Percentiles rank a stretch among this genome's conserved stretches.
phyloP scores from a whole-genome alignment of 1,284 basidiomycete species.

The Moesziomyces aphidis region DNA sequence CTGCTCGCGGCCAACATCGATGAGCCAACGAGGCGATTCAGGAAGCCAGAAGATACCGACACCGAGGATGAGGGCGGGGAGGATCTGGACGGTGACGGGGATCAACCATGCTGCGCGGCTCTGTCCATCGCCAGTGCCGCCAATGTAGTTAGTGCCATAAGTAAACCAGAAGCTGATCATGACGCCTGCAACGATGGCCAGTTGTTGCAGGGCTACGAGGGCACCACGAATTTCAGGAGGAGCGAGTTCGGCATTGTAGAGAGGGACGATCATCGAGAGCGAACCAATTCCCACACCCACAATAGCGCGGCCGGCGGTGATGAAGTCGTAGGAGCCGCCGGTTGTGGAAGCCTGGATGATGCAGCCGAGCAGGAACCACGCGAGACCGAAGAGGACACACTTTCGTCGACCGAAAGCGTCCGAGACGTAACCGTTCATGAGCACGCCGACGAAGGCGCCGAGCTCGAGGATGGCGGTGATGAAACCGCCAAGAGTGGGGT shows the following conservation, averaged over 20 bases:
- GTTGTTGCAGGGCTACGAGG: conserved; percentile 80
- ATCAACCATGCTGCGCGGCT: conserved; percentile 81
- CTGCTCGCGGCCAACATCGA: conserved; percentile 79
- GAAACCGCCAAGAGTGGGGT: conserved; percentile 76
- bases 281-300: conserved; percentile 84
- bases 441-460: conserved; percentile 78
- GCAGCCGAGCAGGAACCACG: conserved; percentile 79
- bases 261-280: conserved; percentile 76
- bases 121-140: conserved; percentile 71
- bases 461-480: conserved; percentile 82
- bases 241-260: conserved; percentile 85
- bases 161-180: conserved; percentile 80
- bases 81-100: conserved; percentile 79
- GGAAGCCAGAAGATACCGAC: conserved; percentile 76
- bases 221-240: conserved; percentile 84
- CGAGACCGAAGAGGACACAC: conserved; percentile 77
- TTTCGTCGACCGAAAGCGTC: conserved; percentile 77
- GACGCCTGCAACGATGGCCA: conserved; percentile 39
- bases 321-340: conserved; percentile 73
- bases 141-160: conserved; percentile 75
- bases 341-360: conserved; percentile 74
- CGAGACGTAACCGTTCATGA: conserved; percentile 76
- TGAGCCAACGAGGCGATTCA: conserved; percentile 79
- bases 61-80: conserved; percentile 77
- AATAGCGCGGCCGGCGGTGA: conserved; percentile 77